Evolutionary conservation across 2,329 filamentous ascomycete genomes (phyloP), one percentile per base, ranked within the genome.

Genomic region (Chaetomiaceae sp.): DNA sequence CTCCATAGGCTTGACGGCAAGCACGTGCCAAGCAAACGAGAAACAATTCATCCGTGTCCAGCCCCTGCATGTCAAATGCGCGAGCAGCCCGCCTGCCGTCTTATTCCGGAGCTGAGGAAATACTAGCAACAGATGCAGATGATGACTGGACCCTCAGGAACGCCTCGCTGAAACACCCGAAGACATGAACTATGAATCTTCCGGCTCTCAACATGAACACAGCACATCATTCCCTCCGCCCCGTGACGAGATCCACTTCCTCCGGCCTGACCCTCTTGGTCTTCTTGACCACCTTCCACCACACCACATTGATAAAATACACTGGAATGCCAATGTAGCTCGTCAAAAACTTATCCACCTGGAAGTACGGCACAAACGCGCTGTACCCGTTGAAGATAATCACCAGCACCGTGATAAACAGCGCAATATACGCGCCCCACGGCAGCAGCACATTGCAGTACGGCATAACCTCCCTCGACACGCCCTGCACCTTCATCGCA

Each of bases 301-400:
- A 80, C 3, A 81, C 53, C 3, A 76, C 73, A 43, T 85, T 76
- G 70, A 79, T 75, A 34, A 79, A 68, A 59, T 62, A 68, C 3
- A 68, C 53, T 3, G 60, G 45, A 8, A 65, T 58, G 2, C 65
- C 65, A 19, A 69, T 60, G 26, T 70, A 75, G 52, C 74, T 78
- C 56, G 83, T 82, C 49, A 86, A 62, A 59, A 86, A 86, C 1
- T 73, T 76, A 3, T 78, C 73, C 2, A 81, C 62, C 53, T 78
- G 72, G 77, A 83, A 86, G 1, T 71, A 69, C 2, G 78, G 75
- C 19, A 84, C 65, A 56, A 84, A 84, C 2, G 83, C 78, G 0
- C 73, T 70, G 48, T 81, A 84, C 72, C 79, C 76, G 2, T 81
- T 78, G 53, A 84, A 78, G 0, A 79, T 67, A 70, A 84, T 82